Evolutionary conservation across 768 basidiomycete genomes (phyloP).

Genomic region (Krasilnikovozyma curviuscula): DNA sequence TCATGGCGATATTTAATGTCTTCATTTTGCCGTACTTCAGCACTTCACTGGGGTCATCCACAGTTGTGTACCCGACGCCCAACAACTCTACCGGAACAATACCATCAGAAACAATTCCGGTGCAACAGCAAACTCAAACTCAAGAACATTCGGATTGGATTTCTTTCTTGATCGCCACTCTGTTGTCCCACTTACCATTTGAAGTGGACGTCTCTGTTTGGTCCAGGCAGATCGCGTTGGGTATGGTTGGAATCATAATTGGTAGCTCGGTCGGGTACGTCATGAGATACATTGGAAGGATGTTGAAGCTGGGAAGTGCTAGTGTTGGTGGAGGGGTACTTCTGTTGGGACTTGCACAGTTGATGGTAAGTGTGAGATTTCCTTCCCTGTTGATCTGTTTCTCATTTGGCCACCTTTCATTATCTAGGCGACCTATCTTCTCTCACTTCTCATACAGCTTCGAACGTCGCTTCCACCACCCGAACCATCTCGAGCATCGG

Average conservation of each 20-base stretch:
- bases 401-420: neutral
- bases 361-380: slow-evolving; percentile 41
- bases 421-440: slow-evolving; percentile 60
- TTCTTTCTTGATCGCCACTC: slow-evolving; percentile 7
- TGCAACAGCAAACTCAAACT: neutral
- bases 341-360: slow-evolving; percentile 54
- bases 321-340: slow-evolving; percentile 56
- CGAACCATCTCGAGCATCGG: slow-evolving; percentile 19
- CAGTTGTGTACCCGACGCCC: neutral
- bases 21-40: slow-evolving; percentile 5
- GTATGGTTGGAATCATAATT: slow-evolving; percentile 57
- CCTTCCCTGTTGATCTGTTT: neutral
- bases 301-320: slow-evolving; percentile 44
- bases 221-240: slow-evolving; percentile 42
- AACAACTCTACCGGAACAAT: neutral
- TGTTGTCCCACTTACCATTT: slow-evolving; percentile 7
- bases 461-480: slow-evolving; percentile 61
- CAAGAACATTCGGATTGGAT: slow-evolving; percentile 6
- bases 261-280: slow-evolving; percentile 51
- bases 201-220: slow-evolving; percentile 8
- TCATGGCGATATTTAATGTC: slow-evolving; percentile 4
- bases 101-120: neutral
- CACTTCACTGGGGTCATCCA: neutral
- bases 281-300: slow-evolving; percentile 46
- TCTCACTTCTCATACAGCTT: slow-evolving; percentile 63